Base-by-base conservation (phyloP, 208 protist genomes). In the Blechomonas ayalai region DNA sequence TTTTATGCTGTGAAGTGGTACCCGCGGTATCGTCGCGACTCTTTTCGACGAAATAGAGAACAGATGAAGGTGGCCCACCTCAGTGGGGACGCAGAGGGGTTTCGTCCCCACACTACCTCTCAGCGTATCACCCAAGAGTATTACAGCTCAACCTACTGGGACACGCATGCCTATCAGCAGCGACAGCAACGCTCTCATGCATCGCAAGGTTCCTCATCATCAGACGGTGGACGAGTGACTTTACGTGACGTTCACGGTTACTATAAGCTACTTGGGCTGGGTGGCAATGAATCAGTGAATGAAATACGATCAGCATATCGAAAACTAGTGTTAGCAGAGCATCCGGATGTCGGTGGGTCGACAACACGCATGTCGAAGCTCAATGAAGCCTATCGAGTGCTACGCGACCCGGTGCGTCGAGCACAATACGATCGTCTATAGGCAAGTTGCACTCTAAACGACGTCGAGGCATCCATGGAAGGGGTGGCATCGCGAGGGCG, bases 301-400 rank as follows among this genome's bases (percentile, higher is more conserved):
- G 84, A 93, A 50, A 92, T 95, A 39, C 80, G 83, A 32, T 85
- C 76, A 3, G 84, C 84, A 22, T 93, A 88, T 47, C 81, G 84
- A 0, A 72, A 69, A 29, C 41, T 80, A 8, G 84, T 92, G 34
- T 41, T 92, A 26, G 62, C 53, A 37, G 36, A 87, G 49, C 88
- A 95, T 48, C 88, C 88, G 19, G 88, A 95, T 45, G 67, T 82
- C 1, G 88, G 88, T 15, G 88, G 88, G 1, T 74, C 73, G 4
- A 64, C 54, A 9, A 76, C 73, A 36, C 54, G 50, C 19, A 92
- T 93, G 77, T 39, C 52, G 4, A 76, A 81, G 41, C 33, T 88
- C 34, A 91, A 92, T 44, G 77, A 90, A 45, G 98, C 98, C 8
- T 99, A 99, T 63, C 95, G 98, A 31, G 91, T 99, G 3, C 74